Base-by-base conservation (phyloP, 2,329 filamentous ascomycete genomes). In the Colletotrichum sp. region DNA sequence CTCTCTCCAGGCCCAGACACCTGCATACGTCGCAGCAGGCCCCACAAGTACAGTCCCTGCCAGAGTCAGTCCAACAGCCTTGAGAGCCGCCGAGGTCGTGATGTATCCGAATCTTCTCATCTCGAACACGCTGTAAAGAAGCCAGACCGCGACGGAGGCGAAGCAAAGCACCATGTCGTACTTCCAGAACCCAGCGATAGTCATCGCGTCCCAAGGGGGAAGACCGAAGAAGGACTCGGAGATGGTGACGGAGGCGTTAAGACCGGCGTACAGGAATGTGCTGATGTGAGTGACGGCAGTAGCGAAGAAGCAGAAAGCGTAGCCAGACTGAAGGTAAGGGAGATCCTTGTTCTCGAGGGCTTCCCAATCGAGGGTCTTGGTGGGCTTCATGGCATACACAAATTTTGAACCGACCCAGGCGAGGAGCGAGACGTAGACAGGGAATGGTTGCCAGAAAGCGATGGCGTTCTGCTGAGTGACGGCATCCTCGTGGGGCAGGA, bases 1-100 rank as follows among this genome's bases (percentile, higher is more conserved):
- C 55, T 82, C 80, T 2, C 80, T 77, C 79, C 80, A 82, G 15
- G 73, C 75, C 79, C 80, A 82, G 5, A 81, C 66, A 0, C 74
- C 80, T 12, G 75, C 71, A 76, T 78, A 80, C 24, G 80, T 77
- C 0, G 81, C 79, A 3, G 78, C 77, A 3, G 80, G 77, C 0
- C 81, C 80, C 34, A 80, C 74, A 4, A 80, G 7, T 6, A 78
- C 28, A 7, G 77, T 71, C 0, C 78, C 78, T 1, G 60, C 5
- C 16, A 78, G 6, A 4, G 79, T 48, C 7, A 28, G 21, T 3
- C 55, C 28, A 4, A 63, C 63, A 0, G 75, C 74, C 28, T n/a
- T 48, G 2, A 77, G 18, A 1, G 77, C 78, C 2, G 69, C 39
- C 6, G 10, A 10, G 3, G 77, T 80, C 18, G 64, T 77, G 28